Percentiles rank a stretch among this genome's conserved stretches.
Conservation (phyloP, 179 eudicot species). For the Heliamphora pulchella region DNA sequence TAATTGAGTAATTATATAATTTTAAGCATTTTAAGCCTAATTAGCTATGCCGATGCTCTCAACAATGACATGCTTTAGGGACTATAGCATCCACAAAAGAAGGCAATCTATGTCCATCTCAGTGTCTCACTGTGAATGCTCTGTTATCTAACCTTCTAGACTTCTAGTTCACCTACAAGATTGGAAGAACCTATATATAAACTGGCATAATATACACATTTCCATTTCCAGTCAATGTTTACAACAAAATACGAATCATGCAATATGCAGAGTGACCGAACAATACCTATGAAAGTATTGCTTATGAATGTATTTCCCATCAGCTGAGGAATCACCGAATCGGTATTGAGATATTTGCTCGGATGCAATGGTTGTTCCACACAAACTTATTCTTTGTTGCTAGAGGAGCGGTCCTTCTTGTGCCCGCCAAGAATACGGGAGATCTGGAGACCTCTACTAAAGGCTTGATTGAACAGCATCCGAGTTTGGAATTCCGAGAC, state of each 20-base stretch:
- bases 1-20: no score
- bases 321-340: not conserved
- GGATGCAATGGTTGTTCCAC: not conserved
- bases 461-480: constrained; percentile 62
- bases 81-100: no score
- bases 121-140: no score
- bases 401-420: constrained; percentile 37
- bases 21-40: no score
- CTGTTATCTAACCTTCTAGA: not conserved
- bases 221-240: not conserved
- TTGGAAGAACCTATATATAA: not conserved
- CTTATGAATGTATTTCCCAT: not conserved
- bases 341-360: not conserved
- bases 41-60: no score
- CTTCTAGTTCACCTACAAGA: not conserved
- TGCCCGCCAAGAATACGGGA: constrained; percentile 61
- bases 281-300: not conserved
- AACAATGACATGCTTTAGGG: no score
- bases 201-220: not conserved
- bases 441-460: constrained; percentile 59
- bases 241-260: not conserved
- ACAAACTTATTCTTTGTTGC: constrained; percentile 32
- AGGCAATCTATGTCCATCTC: no score
- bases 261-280: not conserved
- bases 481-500: constrained; percentile 59